Evolutionary conservation across 495 filamentous ascomycete species (phyloP), one percentile per base, ranked within the genome.

Genomic region (Neurospora sublineolata): DNA sequence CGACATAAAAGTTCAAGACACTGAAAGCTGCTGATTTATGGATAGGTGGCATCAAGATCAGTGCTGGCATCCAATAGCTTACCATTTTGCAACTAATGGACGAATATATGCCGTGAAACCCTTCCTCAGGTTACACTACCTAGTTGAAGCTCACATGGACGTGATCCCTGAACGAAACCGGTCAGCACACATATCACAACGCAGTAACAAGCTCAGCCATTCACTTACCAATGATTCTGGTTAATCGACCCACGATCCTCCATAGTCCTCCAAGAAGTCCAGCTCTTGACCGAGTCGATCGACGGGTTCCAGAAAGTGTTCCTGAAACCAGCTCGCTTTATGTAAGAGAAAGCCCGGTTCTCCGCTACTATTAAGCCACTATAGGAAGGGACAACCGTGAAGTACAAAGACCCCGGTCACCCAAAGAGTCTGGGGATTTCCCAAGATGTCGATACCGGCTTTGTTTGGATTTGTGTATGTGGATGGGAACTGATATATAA

Each of bases 211-310:
- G 36, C 39, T 3, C 5, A 37, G 5, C 41, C n/a, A 3, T 52
- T 52, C 8, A 70, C 75, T 74, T 37, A 81, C 82, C 83, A 82
- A 69, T 83, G 82, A 73, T 84, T 83, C 44, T 74, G 67, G 5
- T 81, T 83, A 46, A 78, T 69, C 39, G 20, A 14, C 78, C 79
- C 18, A 27, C 83, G 60, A 72, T 84, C 81, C 42, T 84, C 81
- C 82, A 84, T 84, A 18, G 10, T 46, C 12, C 78, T 73, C 83
- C 83, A 85, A 42, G 64, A 68, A 6, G 71, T 71, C 83, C 82
- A 85, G 12, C 78, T 39, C 68, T 72, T 76, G 14, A 78, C 79
- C 0, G 41, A 60, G 70, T 84, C 83, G 36, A 71, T 37, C 8
- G 71, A 60, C 3, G 79, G 75, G 46, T 79, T 79, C 83, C 82